A percentile compares a stretch with the other conserved stretches of the same genome.
phyloP scores from a whole-genome alignment of 1,284 basidiomycete genomes.

The Sanghuangporus weigelae region DNA sequence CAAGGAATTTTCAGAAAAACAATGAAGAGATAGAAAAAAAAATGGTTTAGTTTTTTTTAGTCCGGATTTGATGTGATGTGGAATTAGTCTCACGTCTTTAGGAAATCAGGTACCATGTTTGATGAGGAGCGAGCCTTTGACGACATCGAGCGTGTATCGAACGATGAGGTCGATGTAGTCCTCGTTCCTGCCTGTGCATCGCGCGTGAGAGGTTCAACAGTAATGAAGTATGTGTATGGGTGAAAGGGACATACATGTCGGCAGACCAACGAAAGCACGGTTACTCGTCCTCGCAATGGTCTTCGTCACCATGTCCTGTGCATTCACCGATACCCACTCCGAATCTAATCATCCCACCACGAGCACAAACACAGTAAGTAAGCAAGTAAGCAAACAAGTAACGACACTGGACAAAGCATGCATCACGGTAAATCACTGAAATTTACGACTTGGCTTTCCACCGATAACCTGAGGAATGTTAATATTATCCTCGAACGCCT shows the following conservation, averaged over 20 bases:
- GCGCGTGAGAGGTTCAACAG: background rate
- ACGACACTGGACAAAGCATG: too few species aligned
- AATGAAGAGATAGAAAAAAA: too few species aligned
- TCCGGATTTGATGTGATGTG: too few species aligned
- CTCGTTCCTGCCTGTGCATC: slow-evolving; percentile 5
- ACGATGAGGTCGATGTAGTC: slow-evolving; percentile 9
- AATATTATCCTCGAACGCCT: slow-evolving; percentile 19
- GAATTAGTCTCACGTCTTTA: slow-evolving; percentile 13
- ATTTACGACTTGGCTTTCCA: too few species aligned
- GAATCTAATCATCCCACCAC: slow-evolving; percentile 24
- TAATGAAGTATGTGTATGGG: background rate
- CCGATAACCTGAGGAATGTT: too few species aligned
- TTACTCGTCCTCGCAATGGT: slow-evolving; percentile 31
- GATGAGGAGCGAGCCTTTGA: slow-evolving; percentile 6
- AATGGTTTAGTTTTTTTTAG: too few species aligned
- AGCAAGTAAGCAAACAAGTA: too few species aligned
- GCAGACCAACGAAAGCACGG: slow-evolving; percentile 36
- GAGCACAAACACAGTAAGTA: too few species aligned
- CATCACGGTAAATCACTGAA: too few species aligned
- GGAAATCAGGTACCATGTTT: slow-evolving; percentile 2
- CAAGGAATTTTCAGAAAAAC: too few species aligned
- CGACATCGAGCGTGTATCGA: slow-evolving; percentile 1
- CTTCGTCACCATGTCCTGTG: slow-evolving; percentile 18
- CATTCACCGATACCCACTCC: slow-evolving; percentile 26
- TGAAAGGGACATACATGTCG: slow-evolving; percentile 29